These are phyloP conservation scores for Hypoxylon sp. DNA, from an alignment of 2,329 filamentous ascomycete species.

Conservation along the genomic window DNA sequence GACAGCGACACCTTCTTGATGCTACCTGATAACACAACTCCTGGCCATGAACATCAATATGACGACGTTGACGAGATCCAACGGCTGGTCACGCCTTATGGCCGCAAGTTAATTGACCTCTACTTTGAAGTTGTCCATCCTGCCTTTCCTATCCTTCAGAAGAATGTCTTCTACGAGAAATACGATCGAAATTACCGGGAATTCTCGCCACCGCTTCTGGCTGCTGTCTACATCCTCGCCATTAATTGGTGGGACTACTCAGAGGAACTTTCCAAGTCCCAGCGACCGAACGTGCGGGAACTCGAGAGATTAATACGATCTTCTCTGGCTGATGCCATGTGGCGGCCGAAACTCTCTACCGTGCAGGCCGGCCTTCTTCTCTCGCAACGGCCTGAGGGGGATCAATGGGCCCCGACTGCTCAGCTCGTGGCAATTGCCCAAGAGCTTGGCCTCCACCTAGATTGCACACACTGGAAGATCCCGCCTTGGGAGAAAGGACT, in stretches of 20 bases:
- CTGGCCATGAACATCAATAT: conserved; percentile 77
- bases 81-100: conserved; percentile 80
- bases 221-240: conserved; percentile 86
- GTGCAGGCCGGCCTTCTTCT: conserved; percentile 83
- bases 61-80: conserved; percentile 82
- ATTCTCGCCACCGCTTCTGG: conserved; percentile 82
- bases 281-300: conserved; percentile 79
- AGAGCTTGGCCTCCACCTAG: conserved; percentile 89
- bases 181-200: conserved; percentile 80
- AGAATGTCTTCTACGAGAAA: conserved; percentile 83
- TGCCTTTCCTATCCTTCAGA: conserved; percentile 85
- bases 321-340: conserved; percentile 82
- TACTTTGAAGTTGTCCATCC: conserved; percentile 88
- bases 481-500: conserved; percentile 89
- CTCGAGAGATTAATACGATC: conserved; percentile 81
- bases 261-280: conserved; percentile 73
- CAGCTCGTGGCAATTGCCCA: conserved; percentile 90
- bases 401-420: conserved; percentile 87
- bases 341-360: conserved; percentile 84
- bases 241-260: conserved; percentile 90
- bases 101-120: conserved; percentile 81
- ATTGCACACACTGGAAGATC: conserved; percentile 89
- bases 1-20: conserved; percentile 84
- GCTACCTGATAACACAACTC: conserved; percentile 80
- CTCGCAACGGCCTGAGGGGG: conserved; percentile 80